Base-by-base conservation (phyloP, 495 filamentous ascomycete genomes). In the Penicillium argentinense region DNA sequence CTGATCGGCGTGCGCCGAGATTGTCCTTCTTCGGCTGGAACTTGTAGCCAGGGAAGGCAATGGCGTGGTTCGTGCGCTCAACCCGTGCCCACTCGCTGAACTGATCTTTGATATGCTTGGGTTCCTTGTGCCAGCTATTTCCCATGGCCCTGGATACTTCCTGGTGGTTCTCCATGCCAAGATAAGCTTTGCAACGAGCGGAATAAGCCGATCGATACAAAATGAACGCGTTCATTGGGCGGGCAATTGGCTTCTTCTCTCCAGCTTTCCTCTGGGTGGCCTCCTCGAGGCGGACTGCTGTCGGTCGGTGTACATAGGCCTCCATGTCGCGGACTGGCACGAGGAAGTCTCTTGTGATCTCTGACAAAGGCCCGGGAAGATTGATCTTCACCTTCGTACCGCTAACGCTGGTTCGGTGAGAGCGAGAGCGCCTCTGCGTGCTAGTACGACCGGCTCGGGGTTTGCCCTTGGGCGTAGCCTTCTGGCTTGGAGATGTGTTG, bases 191-290 rank as follows among this genome's bases (percentile, higher is more conserved):
- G n/a, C 33, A 36, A 19, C 91, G 79, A 29, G 92, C 89, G 18
- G 92, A 86, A 57, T 87, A 97, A 4, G 92, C 89, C 38, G 91
- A 96, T 7, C 95, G 86, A 64, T 98, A 98, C 19, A 98, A 77
- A 88, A 98, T 97, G 76, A 97, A 98, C 1, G 90, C 91, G 60
- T 98, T 98, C 87, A 97, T 97, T 1, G 93, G 93, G 25, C 93
- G 75, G 51, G 91, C 88, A 45, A 98, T 77, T 18, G 33, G 9
- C 17, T 36, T 36, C 2, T 36, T 36, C 11, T 18, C 17, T 3
- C 8, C 12, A 56, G 90, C 89, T 3, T 88, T 88, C 22, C 88
- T 84, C 57, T 84, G 81, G 48, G 83, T 77, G 44, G 78, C 78
- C 12, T 88, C 82, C 55, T 95, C 86, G 53, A 75, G 64, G 26